Conservation (phyloP, 176 grass and related monocot genomes). For the Tillandsia leiboldiana region DNA sequence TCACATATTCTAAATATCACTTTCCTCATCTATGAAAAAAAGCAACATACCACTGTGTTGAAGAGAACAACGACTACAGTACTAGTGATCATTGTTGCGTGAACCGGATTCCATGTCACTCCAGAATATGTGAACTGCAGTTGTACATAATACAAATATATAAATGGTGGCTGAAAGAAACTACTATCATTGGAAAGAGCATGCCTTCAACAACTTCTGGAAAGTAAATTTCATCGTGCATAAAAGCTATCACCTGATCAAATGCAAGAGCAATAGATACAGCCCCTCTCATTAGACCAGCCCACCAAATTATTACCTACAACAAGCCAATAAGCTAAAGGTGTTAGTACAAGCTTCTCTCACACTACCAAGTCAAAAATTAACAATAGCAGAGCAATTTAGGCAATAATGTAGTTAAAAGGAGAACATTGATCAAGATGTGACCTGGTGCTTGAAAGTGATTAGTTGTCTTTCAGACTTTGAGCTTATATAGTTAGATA, state of each 20-base stretch:
- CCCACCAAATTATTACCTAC: conserved; percentile 89
- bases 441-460: conserved; percentile 84
- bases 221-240: neutral
- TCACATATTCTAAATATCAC: no score
- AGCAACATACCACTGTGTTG: conserved; percentile 48
- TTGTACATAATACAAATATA: conserved; percentile 18
- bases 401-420: neutral
- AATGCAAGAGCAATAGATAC: conserved; percentile 79
- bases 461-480: conserved; percentile 49
- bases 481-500: conserved; percentile 59
- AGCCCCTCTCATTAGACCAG: conserved; percentile 77
- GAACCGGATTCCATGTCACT: conserved; percentile 44
- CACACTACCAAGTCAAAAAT: neutral
- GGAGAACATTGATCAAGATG: neutral
- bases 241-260: conserved; percentile 41
- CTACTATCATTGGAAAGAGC: neutral
- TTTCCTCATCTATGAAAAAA: no score
- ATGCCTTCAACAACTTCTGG: neutral
- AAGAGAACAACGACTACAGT: conserved; percentile 71
- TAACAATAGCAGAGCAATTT: neutral
- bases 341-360: neutral
- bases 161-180: neutral
- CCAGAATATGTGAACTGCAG: conserved; percentile 65
- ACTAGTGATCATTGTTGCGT: conserved; percentile 70
- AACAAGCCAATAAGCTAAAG: neutral